Conservation (phyloP, 2,329 filamentous ascomycete genomes). For the Apiospora aurea region DNA sequence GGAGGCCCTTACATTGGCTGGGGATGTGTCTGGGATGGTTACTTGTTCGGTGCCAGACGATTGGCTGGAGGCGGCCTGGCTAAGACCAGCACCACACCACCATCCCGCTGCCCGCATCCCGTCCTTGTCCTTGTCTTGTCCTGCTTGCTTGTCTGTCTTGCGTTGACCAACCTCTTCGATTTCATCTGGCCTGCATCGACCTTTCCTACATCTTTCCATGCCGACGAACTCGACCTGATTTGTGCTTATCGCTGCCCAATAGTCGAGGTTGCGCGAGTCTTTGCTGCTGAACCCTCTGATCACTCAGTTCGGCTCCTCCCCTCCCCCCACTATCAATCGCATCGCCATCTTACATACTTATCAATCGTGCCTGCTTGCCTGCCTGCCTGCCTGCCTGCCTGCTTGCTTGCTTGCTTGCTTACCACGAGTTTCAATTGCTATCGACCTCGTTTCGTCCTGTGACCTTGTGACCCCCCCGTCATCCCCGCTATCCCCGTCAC, state of each 20-base stretch:
- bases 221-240: not conserved
- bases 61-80: not conserved
- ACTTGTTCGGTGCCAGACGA: not conserved
- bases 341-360: not conserved
- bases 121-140: too few relatives aligned
- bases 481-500: not conserved
- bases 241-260: slow-evolving; percentile 13
- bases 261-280: not conserved
- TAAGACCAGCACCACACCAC: slow-evolving; percentile 17
- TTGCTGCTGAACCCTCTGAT: not conserved
- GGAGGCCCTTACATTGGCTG: slow-evolving; percentile 9
- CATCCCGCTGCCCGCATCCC: slow-evolving; percentile 11
- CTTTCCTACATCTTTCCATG: slow-evolving; percentile 4
- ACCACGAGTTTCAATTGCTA: not conserved
- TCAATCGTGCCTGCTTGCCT: not conserved
- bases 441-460: not conserved
- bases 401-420: not conserved
- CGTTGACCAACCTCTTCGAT: slow-evolving; percentile 12
- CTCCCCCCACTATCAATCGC: not conserved
- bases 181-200: not conserved
- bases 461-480: slow-evolving; percentile 10
- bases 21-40: not conserved
- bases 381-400: not conserved
- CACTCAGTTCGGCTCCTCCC: not conserved
- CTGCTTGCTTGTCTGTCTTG: not conserved